Base-by-base conservation (phyloP, 108 stramenopile species). In the Skeletonema grethae region DNA sequence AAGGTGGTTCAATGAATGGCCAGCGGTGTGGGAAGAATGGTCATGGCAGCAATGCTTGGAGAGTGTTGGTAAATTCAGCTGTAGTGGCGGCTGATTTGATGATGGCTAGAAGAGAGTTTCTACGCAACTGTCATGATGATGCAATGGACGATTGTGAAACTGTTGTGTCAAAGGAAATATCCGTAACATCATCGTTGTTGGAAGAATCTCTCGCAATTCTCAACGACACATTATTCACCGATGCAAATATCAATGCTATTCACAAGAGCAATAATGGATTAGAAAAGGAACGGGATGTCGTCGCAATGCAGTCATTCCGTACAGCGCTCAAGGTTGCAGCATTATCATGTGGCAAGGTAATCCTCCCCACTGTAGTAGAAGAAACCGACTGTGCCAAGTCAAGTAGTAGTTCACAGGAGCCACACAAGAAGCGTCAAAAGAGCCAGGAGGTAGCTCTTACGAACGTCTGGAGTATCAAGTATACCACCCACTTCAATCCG, bases 251-350 rank as follows among this genome's bases (percentile, higher is more conserved):
- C 15, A 36, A 10, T 63, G 53, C 32, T 25, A 28, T 45, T 0
- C 18, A 18, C 46, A 18, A 53, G 0, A 22, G 0, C 20, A 53
- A 22, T 4, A 53, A 1, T 20, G 7, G 0, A 20, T 24, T 53
- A 0, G 50, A 53, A 53, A 53, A 5, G 4, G 79, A 80, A 25
- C 72, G 72, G 3, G 67, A 68, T 25, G 41, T 34, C 1, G 41
- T 80, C 16, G 79, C 73, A 65, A 50, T 80, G 59, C 72, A 74
- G 38, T 65, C 73, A 0, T 80, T 80, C 25, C 72, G 79, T 13
- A 15, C 36, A 0, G 79, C 79, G 12, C 62, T 80, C 25, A 74
- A 73, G 46, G 79, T 74, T 32, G 61, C 79, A 28, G 79, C 72
- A 5, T 55, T 80, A 58, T 62, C 79, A 39, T 68, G 60, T 57